Conservation (phyloP, 2,329 filamentous ascomycete genomes). For the Scedosporium minutisporum region DNA sequence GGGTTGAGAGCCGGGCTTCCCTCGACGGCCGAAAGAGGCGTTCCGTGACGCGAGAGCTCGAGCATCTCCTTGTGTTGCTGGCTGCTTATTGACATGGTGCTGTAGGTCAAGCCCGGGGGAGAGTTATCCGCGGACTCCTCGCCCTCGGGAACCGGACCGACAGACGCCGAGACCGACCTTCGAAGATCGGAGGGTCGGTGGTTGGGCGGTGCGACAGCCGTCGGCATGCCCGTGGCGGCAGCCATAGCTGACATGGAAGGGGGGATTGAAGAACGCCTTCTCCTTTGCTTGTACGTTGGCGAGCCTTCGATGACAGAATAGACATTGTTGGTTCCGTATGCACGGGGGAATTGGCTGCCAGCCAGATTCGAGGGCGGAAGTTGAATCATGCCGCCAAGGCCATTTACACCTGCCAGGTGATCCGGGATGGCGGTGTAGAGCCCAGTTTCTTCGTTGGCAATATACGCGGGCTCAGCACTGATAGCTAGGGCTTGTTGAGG, state of each 20-base stretch:
- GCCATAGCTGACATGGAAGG: constrained; percentile 62
- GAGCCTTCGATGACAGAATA: constrained; percentile 97
- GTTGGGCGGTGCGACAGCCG: constrained; percentile 43
- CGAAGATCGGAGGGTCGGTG: constrained; percentile 85
- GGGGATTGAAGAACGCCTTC: constrained; percentile 86
- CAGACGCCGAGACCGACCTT: constrained; percentile 80
- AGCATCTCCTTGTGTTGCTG: constrained; percentile 71
- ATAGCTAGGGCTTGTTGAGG: constrained; percentile 81
- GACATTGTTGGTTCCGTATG: constrained; percentile 65
- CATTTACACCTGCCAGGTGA: constrained; percentile 60
- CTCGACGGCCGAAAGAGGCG: constrained; percentile 77
- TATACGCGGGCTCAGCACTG: constrained; percentile 84
- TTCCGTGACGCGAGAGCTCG: constrained; percentile 80
- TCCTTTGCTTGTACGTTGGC: constrained; percentile 95
- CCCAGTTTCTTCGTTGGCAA: constrained; percentile 94
- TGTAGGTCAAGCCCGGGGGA: constrained; percentile 65
- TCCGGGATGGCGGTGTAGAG: constrained; percentile 93
- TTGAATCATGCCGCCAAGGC: constrained; percentile 82
- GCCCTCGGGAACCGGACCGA: constrained; percentile 69
- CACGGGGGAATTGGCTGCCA: constrained; percentile 68
- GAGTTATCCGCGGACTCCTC: constrained; percentile 74
- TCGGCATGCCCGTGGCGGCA: constrained; percentile 48
- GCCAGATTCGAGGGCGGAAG: constrained; percentile 77
- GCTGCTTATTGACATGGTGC: constrained; percentile 52
- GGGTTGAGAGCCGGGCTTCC: constrained; percentile 69